phyloP scores from a whole-genome alignment of 148 eudicot genomes.

The Oxyria digyna region DNA sequence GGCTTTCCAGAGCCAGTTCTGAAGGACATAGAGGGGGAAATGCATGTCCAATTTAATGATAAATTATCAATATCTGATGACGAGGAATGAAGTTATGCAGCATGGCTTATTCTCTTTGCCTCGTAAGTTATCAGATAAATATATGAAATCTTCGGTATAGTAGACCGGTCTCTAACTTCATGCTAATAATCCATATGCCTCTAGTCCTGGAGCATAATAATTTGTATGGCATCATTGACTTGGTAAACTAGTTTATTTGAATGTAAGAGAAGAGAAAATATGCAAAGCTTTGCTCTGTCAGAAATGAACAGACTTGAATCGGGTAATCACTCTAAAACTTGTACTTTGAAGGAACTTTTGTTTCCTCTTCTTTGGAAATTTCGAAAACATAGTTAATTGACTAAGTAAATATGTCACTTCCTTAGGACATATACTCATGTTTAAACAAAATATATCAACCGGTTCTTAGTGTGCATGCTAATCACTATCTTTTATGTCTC shows the following conservation, averaged over 20 bases:
- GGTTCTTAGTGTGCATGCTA: no score
- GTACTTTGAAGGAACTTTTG: no score
- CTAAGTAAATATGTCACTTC: no score
- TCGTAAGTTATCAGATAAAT: neutral
- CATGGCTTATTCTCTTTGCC: conserved; percentile 5
- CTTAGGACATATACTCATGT: no score
- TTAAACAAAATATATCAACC: no score
- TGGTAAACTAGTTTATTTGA: neutral
- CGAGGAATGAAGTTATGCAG: conserved; percentile 1
- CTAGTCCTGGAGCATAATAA: neutral
- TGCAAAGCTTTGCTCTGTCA: neutral
- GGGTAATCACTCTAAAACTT: no score
- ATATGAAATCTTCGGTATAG: neutral
- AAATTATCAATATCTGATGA: neutral
- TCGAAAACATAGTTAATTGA: no score
- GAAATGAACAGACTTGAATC: neutral
- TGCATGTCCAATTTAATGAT: neutral
- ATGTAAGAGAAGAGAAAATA: no score
- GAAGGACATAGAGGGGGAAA: neutral
- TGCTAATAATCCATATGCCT: neutral
- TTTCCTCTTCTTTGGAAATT: no score
- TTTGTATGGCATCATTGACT: neutral
- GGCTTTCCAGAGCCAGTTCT: neutral
- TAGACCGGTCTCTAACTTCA: neutral
- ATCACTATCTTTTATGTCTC: no score